Base-by-base conservation (phyloP, 1,284 basidiomycete species). In the Chiua sp. region DNA sequence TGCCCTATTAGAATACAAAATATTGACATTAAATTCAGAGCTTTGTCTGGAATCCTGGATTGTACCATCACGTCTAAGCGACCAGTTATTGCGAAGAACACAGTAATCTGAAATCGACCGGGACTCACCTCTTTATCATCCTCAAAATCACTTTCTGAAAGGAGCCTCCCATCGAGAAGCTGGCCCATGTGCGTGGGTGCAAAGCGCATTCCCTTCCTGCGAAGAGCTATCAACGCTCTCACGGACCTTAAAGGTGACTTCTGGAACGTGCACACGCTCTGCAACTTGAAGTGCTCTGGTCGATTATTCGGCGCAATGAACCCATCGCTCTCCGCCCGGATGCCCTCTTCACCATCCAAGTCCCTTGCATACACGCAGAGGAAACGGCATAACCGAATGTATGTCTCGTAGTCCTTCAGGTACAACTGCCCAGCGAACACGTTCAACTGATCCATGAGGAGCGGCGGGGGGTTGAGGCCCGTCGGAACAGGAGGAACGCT, bases 111-210 rank as follows among this genome's bases (percentile, higher is more conserved):
- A 26, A 26, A n/a, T n/a, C 39, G 39, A 42, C 39, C 39, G 18
- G 11, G 7, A 44, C 42, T 44, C n/a, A 61, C 53, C 11, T 62
- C 15, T 18, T 55, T 54, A n/a, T 18, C 0, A 0, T 20, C 46
- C 37, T 52, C 30, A 23, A 75, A 75, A 51, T 78, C 74, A 13
- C 70, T 64, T 26, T 65, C 47, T 0, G 55, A 61, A 30, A 82
- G 65, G 1, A 64, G 28, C 16, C 63, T 68, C 15, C 72, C 77
- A 37, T 74, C 66, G 35, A 84, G 52, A 32, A 84, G 64, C 47
- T 74, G 75, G 7, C 82, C 82, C 60, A 83, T 62, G 58, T 82
- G 80, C 1, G 82, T 80, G 22, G 61, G 53, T 7, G 57, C 49
- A 59, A 75, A 26, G 26, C 26, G 26, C 26, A 26, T 26, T 2